Evolutionary conservation across 495 filamentous ascomycete genomes (phyloP).

Genomic region (Cairneyella variabilis): DNA sequence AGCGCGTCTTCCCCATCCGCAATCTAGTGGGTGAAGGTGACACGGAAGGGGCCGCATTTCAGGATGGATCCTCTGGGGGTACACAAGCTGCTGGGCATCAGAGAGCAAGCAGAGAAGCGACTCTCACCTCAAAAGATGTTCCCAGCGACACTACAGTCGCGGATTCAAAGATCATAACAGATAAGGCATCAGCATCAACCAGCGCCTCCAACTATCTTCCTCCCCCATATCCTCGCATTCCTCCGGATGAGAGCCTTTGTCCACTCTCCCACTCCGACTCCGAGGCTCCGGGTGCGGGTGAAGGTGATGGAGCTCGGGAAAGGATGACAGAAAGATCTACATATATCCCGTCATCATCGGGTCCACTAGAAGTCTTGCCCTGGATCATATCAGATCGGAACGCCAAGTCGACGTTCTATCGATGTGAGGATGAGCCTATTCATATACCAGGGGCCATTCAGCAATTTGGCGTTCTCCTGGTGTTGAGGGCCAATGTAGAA

Average conservation of each 20-base stretch:
- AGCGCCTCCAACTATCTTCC: not conserved
- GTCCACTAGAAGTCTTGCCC: not conserved
- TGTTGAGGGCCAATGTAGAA: conserved; percentile 63
- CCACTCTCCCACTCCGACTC: not conserved
- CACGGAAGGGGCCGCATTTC: not conserved
- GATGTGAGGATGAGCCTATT: conserved; percentile 92
- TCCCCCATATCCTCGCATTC: conserved; percentile 1
- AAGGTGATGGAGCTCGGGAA: not conserved
- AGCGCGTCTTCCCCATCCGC: conserved; percentile 5
- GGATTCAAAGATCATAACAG: too few relatives aligned
- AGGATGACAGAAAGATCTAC: conserved; percentile 5
- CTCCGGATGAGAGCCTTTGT: not conserved
- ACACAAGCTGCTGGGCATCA: too few relatives aligned
- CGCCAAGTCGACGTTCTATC: conserved; percentile 46
- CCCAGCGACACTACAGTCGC: not conserved
- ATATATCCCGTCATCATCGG: conserved; percentile 1
- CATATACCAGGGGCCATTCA: conserved; percentile 87
- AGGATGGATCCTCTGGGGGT: too few relatives aligned
- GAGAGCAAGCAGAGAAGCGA: too few relatives aligned
- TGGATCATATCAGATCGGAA: conserved; percentile 1
- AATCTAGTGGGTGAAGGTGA: not conserved
- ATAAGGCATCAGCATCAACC: not conserved
- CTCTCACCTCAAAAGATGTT: not conserved
- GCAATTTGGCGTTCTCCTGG: conserved; percentile 74
- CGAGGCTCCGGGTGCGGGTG: not conserved